Evolutionary conservation across 2,329 filamentous ascomycete genomes (phyloP), one percentile per base, ranked within the genome.

Genomic region (Dactylellina drechsleri): DNA sequence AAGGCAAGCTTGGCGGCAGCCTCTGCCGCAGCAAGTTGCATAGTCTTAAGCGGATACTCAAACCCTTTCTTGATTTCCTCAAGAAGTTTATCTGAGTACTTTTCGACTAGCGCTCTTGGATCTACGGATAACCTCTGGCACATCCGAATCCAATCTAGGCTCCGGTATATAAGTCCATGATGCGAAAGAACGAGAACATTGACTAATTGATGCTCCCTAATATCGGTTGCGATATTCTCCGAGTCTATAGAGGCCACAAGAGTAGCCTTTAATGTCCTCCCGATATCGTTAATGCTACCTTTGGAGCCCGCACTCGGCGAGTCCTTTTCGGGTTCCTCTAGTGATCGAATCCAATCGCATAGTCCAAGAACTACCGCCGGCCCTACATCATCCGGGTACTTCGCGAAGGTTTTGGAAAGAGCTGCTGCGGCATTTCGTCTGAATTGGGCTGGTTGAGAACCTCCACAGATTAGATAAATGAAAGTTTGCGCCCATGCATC

Each of bases 1-100:
- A 99, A 99, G 2, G 92, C 93, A 71, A 99, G 85, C 80, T 98
- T 95, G 43, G 93, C 93, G 10, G 92, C 92, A 6, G 94, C 92
- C 78, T 89, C 89, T 81, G 90, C 96, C 2, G 94, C 91, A 61
- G 94, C 94, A 47, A 84, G 83, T 18, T 76, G 66, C 8, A 76
- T 52, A 12, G 59, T 70, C 41, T 76, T 66, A 10, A 71, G 72
- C 7, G 71, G 71, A 50, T 75, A 68, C 7, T 62, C 52, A 47
- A 75, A 75, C 4, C 52, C 77, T 45, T 77, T 77, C n/a, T 73
- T 77, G 23, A 97, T 88, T 79, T 93, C 88, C 36, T 87, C 82
- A 57, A 98, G 84, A 75, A 95, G 87, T 8, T 85, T 82, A 52
- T 88, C 84, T 28, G 90, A 84, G 66, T 89, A 85, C 62, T 88